A percentile compares a stretch with the other conserved stretches of the same genome.
These are phyloP conservation scores for Saturnispora gosingensis DNA, from an alignment of 805 yeast genomes.

Conservation along the genomic window DNA sequence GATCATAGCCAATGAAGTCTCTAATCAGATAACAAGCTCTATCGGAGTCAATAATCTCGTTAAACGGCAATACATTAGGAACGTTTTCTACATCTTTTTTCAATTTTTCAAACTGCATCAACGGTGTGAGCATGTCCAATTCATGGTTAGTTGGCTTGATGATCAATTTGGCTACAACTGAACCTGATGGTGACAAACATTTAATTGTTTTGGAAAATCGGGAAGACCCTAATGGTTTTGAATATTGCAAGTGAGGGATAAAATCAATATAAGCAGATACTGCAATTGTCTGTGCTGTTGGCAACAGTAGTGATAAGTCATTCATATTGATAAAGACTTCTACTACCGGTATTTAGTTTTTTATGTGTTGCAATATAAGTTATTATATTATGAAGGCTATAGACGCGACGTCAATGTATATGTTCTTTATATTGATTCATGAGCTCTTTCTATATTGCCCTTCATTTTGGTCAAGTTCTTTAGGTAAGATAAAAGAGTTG, in stretches of 20 bases:
- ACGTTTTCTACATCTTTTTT: constrained; percentile 35
- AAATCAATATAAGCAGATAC: constrained; percentile 83
- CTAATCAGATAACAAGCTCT: constrained; percentile 87
- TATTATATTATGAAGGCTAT: background rate
- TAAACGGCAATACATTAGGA: constrained; percentile 63
- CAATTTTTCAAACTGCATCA: constrained; percentile 27
- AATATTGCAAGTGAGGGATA: constrained; percentile 63
- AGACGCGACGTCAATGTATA: background rate
- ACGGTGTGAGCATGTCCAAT: constrained; percentile 29
- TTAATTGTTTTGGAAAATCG: constrained; percentile 80
- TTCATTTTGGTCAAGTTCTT: background rate
- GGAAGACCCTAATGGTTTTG: constrained; percentile 66
- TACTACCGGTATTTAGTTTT: background rate
- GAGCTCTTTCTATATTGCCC: background rate
- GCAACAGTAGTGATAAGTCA: constrained; percentile 75
- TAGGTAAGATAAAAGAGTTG: background rate
- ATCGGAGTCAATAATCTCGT: constrained; percentile 72
- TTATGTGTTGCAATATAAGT: background rate
- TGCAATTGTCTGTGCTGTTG: constrained; percentile 87
- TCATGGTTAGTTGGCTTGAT: constrained; percentile 51
- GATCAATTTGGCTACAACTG: constrained; percentile 69
- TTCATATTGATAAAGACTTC: background rate
- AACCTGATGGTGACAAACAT: constrained; percentile 66
- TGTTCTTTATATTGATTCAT: background rate
- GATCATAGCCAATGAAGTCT: constrained; percentile 66